Percentiles rank a stretch among this genome's conserved stretches.
Evolutionary conservation across 805 yeast species (phyloP).

Genomic region (Metschnikowia peoriensis): DNA sequence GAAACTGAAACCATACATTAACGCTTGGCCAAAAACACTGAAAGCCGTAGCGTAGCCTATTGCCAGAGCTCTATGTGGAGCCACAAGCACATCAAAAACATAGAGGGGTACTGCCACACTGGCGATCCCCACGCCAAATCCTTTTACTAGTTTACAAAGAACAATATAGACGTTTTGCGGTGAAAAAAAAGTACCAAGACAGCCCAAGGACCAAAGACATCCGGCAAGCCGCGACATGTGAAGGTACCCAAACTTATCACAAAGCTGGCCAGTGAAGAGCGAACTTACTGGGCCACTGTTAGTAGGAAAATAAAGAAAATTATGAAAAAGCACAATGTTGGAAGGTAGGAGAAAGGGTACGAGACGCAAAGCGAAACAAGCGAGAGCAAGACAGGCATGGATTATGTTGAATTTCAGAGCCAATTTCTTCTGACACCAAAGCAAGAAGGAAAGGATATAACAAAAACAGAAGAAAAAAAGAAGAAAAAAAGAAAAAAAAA

Average conservation of each 20-base stretch:
- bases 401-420: neutral
- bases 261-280: conserved; percentile 26
- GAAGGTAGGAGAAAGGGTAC: neutral
- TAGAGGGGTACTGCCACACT: conserved; percentile 33
- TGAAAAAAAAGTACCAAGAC: conserved; percentile 25
- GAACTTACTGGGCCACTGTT: conserved; percentile 28
- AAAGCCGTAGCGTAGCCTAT: conserved; percentile 7
- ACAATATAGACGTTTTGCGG: conserved; percentile 24
- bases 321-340: neutral
- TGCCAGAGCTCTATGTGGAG: conserved; percentile 22
- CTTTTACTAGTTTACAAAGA: conserved; percentile 30
- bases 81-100: conserved; percentile 26
- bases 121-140: conserved; percentile 31
- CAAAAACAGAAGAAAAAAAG: too few relatives aligned
- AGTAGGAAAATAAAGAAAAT: conserved; percentile 4
- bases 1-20: conserved; percentile 5
- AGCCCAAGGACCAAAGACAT: conserved; percentile 29
- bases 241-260: conserved; percentile 30
- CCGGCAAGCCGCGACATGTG: conserved; percentile 23
- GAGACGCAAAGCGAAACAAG: neutral
- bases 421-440: neutral
- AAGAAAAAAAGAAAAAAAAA: neutral
- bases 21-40: conserved; percentile 8
- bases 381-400: neutral
- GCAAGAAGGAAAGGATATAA: neutral